Base-by-base conservation (phyloP, 78 protist genomes). In the Planoprotostelium fungivorum region DNA sequence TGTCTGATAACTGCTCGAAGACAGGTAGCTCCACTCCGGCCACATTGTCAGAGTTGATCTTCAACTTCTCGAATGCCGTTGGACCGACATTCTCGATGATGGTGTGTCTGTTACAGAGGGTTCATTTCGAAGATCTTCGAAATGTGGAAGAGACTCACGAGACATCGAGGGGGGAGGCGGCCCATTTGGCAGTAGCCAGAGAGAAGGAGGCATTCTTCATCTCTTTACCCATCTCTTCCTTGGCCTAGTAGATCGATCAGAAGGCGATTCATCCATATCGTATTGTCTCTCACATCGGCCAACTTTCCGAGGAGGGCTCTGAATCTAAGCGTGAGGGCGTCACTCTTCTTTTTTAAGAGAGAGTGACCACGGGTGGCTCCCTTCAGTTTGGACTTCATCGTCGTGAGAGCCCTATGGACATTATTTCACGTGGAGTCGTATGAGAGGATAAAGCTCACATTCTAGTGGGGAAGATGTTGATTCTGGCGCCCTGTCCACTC, bases 321-420 rank as follows among this genome's bases (percentile, higher is more conserved):
- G 96, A 95, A 97, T 5, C 96, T 95, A 31, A 96, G 86, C 0
- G 93, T 89, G 34, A 98, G 95, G 38, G 99, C 99, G 84, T 98
- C 99, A 25, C 97, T 88, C 93, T 98, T 98, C 94, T 97, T 97
- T 95, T 98, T 98, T 51, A 98, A 94, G 86, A 98, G 93, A 29
- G 92, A 38, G 94, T 98, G 98, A 1, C 99, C 99, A 86, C 96
- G 96, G 90, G 88, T 84, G 23, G 99, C 99, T n/a, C 98, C 98
- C 87, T 95, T 93, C n/a, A 98, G 94, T 34, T 97, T 94, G 29
- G 29, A 1, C 92, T 97, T 96, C 94, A 97, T 88, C 38, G 37
- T n/a, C 36, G 97, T 94, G 84, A 96, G 94, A n/a, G 97, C 97
- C 99, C 96, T 98, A 35, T 0, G 86, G 63, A 87, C 28, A n/a